A percentile compares a stretch with the other conserved stretches of the same genome.
Evolutionary conservation across 257 asterid genomes (phyloP).

Genomic region (Gentiana macrophylla): DNA sequence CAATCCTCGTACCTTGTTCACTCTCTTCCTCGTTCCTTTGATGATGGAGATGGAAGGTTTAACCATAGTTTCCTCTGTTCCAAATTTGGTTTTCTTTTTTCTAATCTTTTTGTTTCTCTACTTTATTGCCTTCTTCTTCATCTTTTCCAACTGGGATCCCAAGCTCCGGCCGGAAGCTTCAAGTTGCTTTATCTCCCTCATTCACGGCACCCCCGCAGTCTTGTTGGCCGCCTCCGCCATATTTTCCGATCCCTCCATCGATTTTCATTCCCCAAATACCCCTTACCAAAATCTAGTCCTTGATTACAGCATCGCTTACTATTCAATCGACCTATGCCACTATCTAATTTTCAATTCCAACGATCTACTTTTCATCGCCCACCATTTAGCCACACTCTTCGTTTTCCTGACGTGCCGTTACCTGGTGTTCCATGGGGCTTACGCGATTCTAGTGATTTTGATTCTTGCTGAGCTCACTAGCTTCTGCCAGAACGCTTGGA

Average conservation of each 20-base stretch:
- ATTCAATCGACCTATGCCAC: constrained; percentile 77
- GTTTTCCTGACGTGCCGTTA: constrained; percentile 83
- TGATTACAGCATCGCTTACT: constrained; percentile 85
- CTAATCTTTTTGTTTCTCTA: constrained; percentile 32
- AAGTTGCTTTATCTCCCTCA: constrained; percentile 73
- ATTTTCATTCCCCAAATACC: constrained; percentile 63
- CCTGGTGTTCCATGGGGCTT: constrained; percentile 69
- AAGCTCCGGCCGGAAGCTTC: constrained; percentile 88
- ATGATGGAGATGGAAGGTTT: constrained; percentile 22
- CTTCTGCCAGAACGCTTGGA: constrained; percentile 85
- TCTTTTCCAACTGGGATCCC: constrained; percentile 53
- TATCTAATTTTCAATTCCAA: constrained; percentile 53
- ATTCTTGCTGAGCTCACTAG: constrained; percentile 85
- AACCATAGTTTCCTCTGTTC: constrained; percentile 7
- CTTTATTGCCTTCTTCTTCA: constrained; percentile 36
- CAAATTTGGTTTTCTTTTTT: constrained; percentile 41
- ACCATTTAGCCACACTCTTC: constrained; percentile 76
- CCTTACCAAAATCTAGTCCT: constrained; percentile 52
- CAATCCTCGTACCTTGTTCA: too few relatives aligned
- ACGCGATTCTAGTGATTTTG: constrained; percentile 58
- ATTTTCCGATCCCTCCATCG: constrained; percentile 37
- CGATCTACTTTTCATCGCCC: constrained; percentile 77
- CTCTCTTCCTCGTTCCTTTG: neutral
- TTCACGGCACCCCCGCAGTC: constrained; percentile 94
- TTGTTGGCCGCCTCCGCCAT: constrained; percentile 47